A percentile compares a stretch with the other conserved stretches of the same genome.
Conservation (phyloP, 129 eudicot genomes). For the Artemisia argyi region DNA sequence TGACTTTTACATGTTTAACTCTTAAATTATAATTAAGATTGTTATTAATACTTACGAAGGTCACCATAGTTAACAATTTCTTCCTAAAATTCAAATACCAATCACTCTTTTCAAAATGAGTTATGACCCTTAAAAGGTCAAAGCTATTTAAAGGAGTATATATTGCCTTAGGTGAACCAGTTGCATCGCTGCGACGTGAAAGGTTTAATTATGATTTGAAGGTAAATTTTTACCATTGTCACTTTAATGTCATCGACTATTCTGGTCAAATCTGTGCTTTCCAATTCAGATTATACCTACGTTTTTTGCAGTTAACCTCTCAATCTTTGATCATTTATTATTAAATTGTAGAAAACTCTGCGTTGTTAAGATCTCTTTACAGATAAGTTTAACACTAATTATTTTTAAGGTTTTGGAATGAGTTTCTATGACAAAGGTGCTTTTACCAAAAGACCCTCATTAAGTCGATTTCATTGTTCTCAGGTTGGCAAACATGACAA, state of each 20-base stretch:
- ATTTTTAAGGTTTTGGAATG: background rate
- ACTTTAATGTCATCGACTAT: slow-evolving; percentile 1
- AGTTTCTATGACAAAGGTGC: background rate
- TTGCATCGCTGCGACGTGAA: background rate
- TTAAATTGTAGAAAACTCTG: background rate
- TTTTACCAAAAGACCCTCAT: slow-evolving; percentile 2
- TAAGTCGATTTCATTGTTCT: background rate
- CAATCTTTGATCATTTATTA: background rate
- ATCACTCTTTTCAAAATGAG: background rate
- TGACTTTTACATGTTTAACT: background rate
- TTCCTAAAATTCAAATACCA: background rate
- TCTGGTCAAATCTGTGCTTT: background rate
- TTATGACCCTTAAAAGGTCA: slow-evolving; percentile 5
- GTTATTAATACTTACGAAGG: background rate
- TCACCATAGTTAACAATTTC: background rate
- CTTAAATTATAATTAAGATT: background rate
- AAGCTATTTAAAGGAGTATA: background rate
- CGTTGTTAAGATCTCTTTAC: background rate
- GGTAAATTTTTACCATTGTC: background rate
- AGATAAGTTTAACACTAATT: background rate
- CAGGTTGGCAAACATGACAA: slow-evolving; percentile 92
- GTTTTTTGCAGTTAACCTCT: background rate
- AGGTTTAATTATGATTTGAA: background rate
- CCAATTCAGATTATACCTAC: background rate
- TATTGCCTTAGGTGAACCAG: background rate